Base-by-base conservation (phyloP, 225 moss, liverwort and hornwort genomes). In the Straminergon stramineum region DNA sequence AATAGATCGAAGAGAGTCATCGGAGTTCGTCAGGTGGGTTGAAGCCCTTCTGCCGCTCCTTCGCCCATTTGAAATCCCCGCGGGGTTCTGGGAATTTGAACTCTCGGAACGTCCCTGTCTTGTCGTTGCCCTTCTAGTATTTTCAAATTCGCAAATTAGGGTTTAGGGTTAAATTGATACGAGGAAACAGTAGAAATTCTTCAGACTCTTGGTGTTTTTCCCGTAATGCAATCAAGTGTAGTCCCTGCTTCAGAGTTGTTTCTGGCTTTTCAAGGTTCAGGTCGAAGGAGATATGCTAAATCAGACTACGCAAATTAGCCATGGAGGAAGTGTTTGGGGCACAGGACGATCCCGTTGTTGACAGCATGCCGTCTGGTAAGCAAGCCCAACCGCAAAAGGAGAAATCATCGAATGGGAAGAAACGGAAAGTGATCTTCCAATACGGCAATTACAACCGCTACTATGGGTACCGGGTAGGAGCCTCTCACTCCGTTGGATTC, bases 391-490 rank as follows among this genome's bases (percentile, higher is more conserved):
- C 19, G 27, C 48, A 52, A 43, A 79, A 89, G 71, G 75, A 69
- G 82, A 85, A 77, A 37, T 58, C 75, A 52, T 58, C 87, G n/a
- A 66, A 74, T 66, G 77, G 14, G 71, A 90, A 78, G 62, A 93
- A 92, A 69, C 90, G 91, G 70, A 96, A 94, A 70, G n/a, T 84
- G 22, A 89, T 96, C 32, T 95, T 92, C 84, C 93, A 92, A 63
- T 99, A 93, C 58, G 99, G 99, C 68, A 99, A 99, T 91, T 99
- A 99, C 88, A 91, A 93, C 85, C 94, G 92, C 86, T 99, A 99
- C 89, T 99, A 99, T 84, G 97, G 97, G 5, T 97, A 99, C 85
- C 94, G 97, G 93, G 99, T 99, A 88, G 60, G 82, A 26, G 73
- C 71, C 61, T 88, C 48, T 85, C 28, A 55, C 45, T 18, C 18